These are phyloP conservation scores for Nepenthes mirabilis DNA, from an alignment of 148 eudicot genomes.

Conservation along the genomic window DNA sequence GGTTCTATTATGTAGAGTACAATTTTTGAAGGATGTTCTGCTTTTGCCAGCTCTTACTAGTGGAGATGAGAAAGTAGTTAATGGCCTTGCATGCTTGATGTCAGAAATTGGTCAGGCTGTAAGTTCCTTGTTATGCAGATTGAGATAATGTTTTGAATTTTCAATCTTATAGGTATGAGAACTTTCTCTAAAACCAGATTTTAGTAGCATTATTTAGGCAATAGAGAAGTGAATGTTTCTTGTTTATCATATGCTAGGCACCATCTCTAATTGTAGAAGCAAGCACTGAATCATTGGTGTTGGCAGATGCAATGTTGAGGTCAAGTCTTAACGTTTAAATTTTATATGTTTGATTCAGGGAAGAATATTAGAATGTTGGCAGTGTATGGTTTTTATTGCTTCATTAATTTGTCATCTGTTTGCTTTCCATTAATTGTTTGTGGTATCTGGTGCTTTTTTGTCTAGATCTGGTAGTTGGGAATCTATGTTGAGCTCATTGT, in stretches of 20 bases:
- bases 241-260: slow-evolving; percentile 34
- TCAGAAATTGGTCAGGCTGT: slow-evolving; percentile 99
- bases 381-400: too few species aligned
- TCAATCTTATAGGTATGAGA: not conserved
- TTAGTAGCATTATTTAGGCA: too few species aligned
- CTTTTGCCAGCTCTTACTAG: slow-evolving; percentile 75
- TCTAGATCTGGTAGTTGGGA: too few species aligned
- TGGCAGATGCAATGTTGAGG: slow-evolving; percentile 85
- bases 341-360: not conserved
- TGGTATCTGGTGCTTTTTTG: too few species aligned
- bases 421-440: too few species aligned
- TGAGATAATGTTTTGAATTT: not conserved
- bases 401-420: too few species aligned
- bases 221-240: not conserved
- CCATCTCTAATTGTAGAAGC: slow-evolving; percentile 78
- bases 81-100: slow-evolving; percentile 88
- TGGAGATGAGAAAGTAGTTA: slow-evolving; percentile 70
- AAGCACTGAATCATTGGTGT: slow-evolving; percentile 60
- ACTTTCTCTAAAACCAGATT: too few species aligned
- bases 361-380: not conserved
- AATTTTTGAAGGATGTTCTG: slow-evolving; percentile 72
- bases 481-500: too few species aligned
- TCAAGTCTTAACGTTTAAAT: slow-evolving; percentile 11
- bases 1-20: slow-evolving; percentile 62
- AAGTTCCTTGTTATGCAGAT: slow-evolving; percentile 25